A percentile compares a stretch with the other conserved stretches of the same genome.
phyloP scores from a whole-genome alignment of 2,329 filamentous ascomycete genomes.

The Botrytis byssoidea region DNA sequence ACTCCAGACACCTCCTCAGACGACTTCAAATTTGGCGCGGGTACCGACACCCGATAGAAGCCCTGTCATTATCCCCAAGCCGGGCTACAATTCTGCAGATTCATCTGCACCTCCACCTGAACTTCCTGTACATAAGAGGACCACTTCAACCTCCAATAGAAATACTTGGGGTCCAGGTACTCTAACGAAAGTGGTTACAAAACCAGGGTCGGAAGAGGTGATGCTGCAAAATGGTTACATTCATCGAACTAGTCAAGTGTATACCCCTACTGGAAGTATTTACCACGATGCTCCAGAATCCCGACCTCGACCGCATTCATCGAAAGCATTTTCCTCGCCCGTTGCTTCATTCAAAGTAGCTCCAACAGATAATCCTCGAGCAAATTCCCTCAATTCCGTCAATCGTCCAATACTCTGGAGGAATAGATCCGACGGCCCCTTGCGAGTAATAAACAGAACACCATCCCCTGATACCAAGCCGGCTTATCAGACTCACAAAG shows the following conservation, averaged over 20 bases:
- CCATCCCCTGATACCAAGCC: constrained; percentile 12
- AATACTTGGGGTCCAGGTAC: constrained; percentile 8
- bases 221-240: constrained; percentile 24
- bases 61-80: constrained; percentile 28
- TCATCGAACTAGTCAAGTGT: constrained; percentile 12
- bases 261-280: not conserved
- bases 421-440: not conserved
- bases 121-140: not conserved
- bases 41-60: constrained; percentile 26
- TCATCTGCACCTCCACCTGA: constrained; percentile 24
- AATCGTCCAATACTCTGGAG: not conserved
- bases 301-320: not conserved
- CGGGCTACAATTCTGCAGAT: constrained; percentile 42
- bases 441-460: constrained; percentile 12
- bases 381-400: constrained; percentile 1
- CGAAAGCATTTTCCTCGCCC: not conserved
- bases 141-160: not conserved
- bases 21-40: constrained; percentile 31
- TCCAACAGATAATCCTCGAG: not conserved
- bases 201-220: constrained; percentile 20
- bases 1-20: not conserved
- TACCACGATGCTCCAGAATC: not conserved
- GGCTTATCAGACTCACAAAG: constrained; percentile 5
- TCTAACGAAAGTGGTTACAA: constrained; percentile 1
- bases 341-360: not conserved